Evolutionary conservation across 257 asterid genomes (phyloP).

Genomic region (Solanum chiquidenum): DNA sequence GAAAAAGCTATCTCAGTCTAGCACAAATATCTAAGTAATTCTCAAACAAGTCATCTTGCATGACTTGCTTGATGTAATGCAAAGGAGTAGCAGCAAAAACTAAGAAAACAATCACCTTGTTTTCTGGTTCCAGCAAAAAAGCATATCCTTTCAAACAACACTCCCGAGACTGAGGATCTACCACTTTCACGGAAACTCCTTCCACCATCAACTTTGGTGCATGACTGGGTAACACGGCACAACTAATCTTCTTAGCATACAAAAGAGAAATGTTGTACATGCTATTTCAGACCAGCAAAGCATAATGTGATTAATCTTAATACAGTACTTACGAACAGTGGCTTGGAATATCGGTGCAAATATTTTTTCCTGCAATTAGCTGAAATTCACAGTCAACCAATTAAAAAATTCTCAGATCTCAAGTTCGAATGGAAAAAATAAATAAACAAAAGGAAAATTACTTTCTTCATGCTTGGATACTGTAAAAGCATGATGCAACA

Average conservation of each 20-base stretch:
- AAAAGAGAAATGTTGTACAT: neutral
- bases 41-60: neutral
- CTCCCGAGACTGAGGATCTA: constrained; percentile 70
- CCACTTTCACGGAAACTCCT: constrained; percentile 47
- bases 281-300: neutral
- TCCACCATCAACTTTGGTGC: constrained; percentile 57
- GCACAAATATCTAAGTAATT: neutral
- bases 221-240: constrained; percentile 37
- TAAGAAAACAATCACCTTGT: constrained; percentile 34
- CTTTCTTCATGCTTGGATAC: neutral
- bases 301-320: neutral
- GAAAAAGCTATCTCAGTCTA: neutral
- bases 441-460: neutral
- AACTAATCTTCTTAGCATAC: constrained; percentile 1
- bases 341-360: constrained; percentile 78
- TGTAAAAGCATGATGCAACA: neutral
- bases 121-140: constrained; percentile 51
- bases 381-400: constrained; percentile 22
- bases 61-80: neutral
- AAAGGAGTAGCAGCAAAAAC: neutral
- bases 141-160: constrained; percentile 64
- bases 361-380: constrained; percentile 59
- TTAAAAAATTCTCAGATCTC: constrained; percentile 6
- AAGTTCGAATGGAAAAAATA: neutral
- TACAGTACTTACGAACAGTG: constrained; percentile 40